Evolutionary conservation across 495 filamentous ascomycete species (phyloP).

Genomic region (Choiromyces venosus): DNA sequence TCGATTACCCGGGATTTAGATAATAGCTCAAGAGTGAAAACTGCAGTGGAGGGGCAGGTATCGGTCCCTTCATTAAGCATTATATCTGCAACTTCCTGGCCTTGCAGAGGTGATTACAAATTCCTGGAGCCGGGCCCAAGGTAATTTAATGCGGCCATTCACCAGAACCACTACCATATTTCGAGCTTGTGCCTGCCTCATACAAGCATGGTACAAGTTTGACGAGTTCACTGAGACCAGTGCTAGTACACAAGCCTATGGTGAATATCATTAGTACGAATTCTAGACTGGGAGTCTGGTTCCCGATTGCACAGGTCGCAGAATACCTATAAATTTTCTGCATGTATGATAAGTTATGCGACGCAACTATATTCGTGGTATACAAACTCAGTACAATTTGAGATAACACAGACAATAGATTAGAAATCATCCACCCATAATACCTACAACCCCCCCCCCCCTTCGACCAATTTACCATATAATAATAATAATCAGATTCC

Average conservation of each 20-base stretch:
- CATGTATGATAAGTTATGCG: background rate
- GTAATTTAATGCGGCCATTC: background rate
- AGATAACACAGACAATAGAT: background rate
- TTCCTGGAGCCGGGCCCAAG: background rate
- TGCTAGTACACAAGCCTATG: background rate
- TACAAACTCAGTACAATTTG: background rate
- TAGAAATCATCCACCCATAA: background rate
- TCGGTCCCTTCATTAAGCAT: background rate
- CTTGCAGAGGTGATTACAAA: background rate
- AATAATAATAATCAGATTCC: constrained; percentile 21
- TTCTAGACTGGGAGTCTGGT: background rate
- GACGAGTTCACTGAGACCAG: background rate
- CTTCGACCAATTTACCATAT: background rate
- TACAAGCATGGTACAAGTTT: background rate
- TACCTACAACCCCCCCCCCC: background rate
- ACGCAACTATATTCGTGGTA: background rate
- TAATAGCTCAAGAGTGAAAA: background rate
- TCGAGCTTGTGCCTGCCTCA: background rate
- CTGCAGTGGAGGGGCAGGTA: background rate
- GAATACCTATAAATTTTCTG: background rate
- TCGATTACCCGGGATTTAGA: background rate
- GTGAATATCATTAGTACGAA: background rate
- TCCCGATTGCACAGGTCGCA: background rate
- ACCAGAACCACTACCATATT: background rate
- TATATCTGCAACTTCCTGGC: background rate